Conservation (phyloP, 1,284 basidiomycete species). For the Ceratobasidium theobromae region DNA sequence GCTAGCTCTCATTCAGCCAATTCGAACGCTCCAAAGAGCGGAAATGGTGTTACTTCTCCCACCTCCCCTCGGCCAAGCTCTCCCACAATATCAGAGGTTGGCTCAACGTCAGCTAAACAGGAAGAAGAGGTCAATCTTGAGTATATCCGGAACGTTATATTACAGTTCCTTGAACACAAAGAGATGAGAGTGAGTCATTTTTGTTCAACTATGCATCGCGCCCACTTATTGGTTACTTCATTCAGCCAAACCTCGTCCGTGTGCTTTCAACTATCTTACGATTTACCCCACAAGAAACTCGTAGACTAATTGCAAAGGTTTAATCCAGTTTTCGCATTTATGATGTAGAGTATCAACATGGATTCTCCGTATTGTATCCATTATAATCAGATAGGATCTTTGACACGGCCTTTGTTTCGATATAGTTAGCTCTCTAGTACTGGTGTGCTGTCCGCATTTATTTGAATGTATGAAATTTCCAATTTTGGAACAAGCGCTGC, state of each 20-base stretch:
- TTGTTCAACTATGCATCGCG: slow-evolving; percentile 19
- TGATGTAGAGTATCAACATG: not conserved
- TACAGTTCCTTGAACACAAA: slow-evolving; percentile 90
- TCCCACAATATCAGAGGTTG: slow-evolving; percentile 32
- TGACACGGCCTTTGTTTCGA: too few relatives aligned
- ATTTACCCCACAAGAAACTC: slow-evolving; percentile 91
- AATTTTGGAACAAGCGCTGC: slow-evolving; percentile 19
- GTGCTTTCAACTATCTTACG: slow-evolving; percentile 88
- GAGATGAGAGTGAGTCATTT: slow-evolving; percentile 71
- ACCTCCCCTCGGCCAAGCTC: slow-evolving; percentile 28
- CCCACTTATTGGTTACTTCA: slow-evolving; percentile 19
- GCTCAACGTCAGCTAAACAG: slow-evolving; percentile 42
- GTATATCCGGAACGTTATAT: slow-evolving; percentile 89
- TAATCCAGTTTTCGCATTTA: slow-evolving; percentile 39
- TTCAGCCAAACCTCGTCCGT: slow-evolving; percentile 80
- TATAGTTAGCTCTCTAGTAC: too few relatives aligned
- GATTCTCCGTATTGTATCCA: not conserved
- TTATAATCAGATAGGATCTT: not conserved
- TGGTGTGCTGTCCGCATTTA: too few relatives aligned
- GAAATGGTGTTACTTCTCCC: slow-evolving; percentile 31
- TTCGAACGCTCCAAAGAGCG: slow-evolving; percentile 17
- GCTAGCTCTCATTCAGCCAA: slow-evolving; percentile 41
- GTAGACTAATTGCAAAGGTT: slow-evolving; percentile 77
- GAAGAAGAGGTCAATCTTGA: slow-evolving; percentile 94
- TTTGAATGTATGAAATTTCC: slow-evolving; percentile 6